Evolutionary conservation across 2,329 filamentous ascomycete genomes (phyloP).

Genomic region (Neonectria punicea): DNA sequence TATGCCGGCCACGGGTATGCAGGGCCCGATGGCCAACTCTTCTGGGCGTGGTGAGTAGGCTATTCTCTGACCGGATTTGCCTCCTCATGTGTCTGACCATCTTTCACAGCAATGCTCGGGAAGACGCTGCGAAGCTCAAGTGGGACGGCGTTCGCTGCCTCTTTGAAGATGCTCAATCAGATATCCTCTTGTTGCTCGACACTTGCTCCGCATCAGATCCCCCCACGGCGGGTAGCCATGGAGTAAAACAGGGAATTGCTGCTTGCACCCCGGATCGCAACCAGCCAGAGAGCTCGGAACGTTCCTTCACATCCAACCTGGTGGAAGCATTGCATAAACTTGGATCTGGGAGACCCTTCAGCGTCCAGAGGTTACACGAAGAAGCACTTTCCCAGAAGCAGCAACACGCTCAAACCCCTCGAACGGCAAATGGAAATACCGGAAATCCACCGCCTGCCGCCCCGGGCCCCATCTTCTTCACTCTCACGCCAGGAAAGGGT

Average conservation of each 20-base stretch:
- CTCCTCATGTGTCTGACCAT: constrained; percentile 49
- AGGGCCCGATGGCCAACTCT: constrained; percentile 68
- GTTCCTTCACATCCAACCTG: constrained; percentile 68
- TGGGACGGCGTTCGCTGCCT: constrained; percentile 72
- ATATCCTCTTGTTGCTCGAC: constrained; percentile 71
- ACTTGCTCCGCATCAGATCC: constrained; percentile 67
- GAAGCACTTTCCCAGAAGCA: constrained; percentile 60
- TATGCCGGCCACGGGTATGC: constrained; percentile 71
- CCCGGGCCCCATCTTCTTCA: constrained; percentile 64
- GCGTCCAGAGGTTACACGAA: constrained; percentile 65
- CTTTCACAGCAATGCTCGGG: constrained; percentile 61
- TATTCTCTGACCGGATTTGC: constrained; percentile 30
- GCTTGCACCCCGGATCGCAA: constrained; percentile 65
- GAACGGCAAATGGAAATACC: constrained; percentile 59
- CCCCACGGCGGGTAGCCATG: constrained; percentile 61
- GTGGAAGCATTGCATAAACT: constrained; percentile 66
- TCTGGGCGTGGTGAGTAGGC: constrained; percentile 72
- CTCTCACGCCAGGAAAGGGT: constrained; percentile 63
- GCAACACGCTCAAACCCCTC: constrained; percentile 54
- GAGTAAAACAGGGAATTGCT: constrained; percentile 71
- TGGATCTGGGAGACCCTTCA: constrained; percentile 64
- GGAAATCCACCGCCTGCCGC: constrained; percentile 47
- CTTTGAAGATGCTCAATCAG: constrained; percentile 70
- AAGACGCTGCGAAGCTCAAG: constrained; percentile 69
- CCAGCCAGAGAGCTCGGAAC: constrained; percentile 55